These are phyloP conservation scores for Gossypium herbaceum DNA, from an alignment of 345 rosid species.

Conservation along the genomic window DNA sequence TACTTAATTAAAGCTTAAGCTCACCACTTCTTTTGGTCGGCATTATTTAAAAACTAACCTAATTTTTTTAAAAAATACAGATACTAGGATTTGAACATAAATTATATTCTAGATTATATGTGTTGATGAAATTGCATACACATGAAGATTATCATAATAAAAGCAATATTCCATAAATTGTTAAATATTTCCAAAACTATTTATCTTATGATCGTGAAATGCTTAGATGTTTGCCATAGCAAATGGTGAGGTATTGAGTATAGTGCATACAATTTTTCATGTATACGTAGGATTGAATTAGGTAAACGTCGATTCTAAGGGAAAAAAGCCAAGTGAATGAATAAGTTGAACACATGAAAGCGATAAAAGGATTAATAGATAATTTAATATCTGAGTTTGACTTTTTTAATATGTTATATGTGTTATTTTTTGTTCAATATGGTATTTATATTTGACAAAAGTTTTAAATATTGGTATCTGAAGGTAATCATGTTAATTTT, in stretches of 20 bases:
- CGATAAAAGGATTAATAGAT: background rate
- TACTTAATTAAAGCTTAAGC: constrained; percentile 31
- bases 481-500: too few relatives aligned
- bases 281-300: constrained; percentile 26
- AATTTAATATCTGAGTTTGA: too few relatives aligned
- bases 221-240: constrained; percentile 24
- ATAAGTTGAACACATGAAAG: background rate
- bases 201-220: background rate
- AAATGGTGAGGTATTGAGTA: constrained; percentile 27
- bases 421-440: too few relatives aligned
- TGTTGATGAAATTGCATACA: too few relatives aligned
- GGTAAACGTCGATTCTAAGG: constrained; percentile 29
- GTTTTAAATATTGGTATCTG: too few relatives aligned
- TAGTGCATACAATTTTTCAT: constrained; percentile 31
- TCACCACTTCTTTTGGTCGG: background rate
- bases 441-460: too few relatives aligned
- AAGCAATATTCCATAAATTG: background rate
- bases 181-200: background rate
- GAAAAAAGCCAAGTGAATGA: background rate
- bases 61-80: too few relatives aligned
- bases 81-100: too few relatives aligned
- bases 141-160: too few relatives aligned
- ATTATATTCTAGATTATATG: too few relatives aligned
- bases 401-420: too few relatives aligned
- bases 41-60: too few relatives aligned